Evolutionary conservation across 495 filamentous ascomycete species (phyloP), one percentile per base, ranked within the genome.

Genomic region (Geopyxis carbonaria): DNA sequence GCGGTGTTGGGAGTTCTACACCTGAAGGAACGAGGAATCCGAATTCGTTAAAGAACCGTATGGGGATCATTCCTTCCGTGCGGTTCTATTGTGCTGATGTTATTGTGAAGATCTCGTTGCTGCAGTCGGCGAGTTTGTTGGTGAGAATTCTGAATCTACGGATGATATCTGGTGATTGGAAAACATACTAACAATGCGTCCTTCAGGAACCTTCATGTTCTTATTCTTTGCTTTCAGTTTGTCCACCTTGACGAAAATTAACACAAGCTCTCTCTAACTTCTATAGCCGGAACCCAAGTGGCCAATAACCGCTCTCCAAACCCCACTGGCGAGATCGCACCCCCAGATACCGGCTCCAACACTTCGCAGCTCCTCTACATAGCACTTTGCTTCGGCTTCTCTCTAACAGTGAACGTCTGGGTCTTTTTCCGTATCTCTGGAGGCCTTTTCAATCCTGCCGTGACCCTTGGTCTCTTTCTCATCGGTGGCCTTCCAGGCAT

Each of bases 361-460:
- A 45, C 55, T 40, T 44, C 50, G 22, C 46, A 51, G 8, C 55
- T 68, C n/a, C 49, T 69, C 14, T 75, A 67, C 58, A 69, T 72
- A 45, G 56, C 61, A 5, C 41, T 74, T 14, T 57, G 58, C 13
- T 74, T 77, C 50, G 70, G 72, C 18, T 76, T 78, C 49, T 73
- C 71, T 4, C 59, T 78, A 9, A 61, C 67, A n/a, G 69, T 75
- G 35, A 78, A 73, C 39, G 70, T 66, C 2, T 79, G 75, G 75
- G 60, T 71, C 4, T 76, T 78, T 56, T 79, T 72, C 55, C 63
- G 73, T 9, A 70, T 78, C 39, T 67, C 61, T 31, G 73, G 74
- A 11, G 72, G 75, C 4, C 50, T 76, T 3, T 78, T 78, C 51
- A 78, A 80, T 47, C 75, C 73, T 21, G 72, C 72, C 27, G 60